Conservation (phyloP, 73 alveolate species). For the Stentor coeruleus region DNA sequence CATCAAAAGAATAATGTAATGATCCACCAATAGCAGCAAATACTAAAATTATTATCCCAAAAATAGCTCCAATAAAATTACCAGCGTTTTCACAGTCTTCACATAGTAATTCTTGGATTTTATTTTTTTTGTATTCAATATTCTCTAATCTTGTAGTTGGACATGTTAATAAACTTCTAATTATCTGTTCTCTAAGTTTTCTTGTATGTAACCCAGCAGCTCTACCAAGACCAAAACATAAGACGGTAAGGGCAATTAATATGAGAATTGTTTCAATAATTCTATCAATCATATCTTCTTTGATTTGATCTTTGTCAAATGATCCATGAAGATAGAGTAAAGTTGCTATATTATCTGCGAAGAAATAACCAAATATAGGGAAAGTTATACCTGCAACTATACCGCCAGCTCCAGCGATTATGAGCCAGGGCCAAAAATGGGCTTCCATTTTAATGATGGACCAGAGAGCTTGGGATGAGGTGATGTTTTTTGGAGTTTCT, state of each 20-base stretch:
- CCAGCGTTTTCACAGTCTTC: constrained; percentile 33
- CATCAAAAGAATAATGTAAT: constrained; percentile 28
- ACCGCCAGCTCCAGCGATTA: constrained; percentile 28
- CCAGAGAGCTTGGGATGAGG: too few relatives aligned
- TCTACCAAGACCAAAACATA: not conserved
- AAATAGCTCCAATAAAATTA: constrained; percentile 34
- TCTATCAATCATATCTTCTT: constrained; percentile 8
- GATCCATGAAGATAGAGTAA: constrained; percentile 16
- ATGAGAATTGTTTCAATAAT: constrained; percentile 29
- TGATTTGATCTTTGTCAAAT: not conserved
- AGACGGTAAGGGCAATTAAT: constrained; percentile 14
- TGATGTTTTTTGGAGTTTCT: too few relatives aligned
- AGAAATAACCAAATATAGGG: constrained; percentile 31
- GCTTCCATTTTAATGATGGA: too few relatives aligned
- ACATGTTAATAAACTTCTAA: not conserved
- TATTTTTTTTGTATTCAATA: constrained; percentile 32
- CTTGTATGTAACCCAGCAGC: not conserved
- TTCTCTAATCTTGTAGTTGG: constrained; percentile 41
- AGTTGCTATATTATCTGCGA: constrained; percentile 25
- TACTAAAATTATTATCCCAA: constrained; percentile 29
- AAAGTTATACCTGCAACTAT: constrained; percentile 29
- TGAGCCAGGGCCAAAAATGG: too few relatives aligned
- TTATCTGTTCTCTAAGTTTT: not conserved
- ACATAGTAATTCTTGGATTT: too few relatives aligned
- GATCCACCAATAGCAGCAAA: constrained; percentile 38